A percentile compares a stretch with the other conserved stretches of the same genome.
These are phyloP conservation scores for Penicillium sp. DNA, from an alignment of 2,329 filamentous ascomycete species.

Conservation along the genomic window DNA sequence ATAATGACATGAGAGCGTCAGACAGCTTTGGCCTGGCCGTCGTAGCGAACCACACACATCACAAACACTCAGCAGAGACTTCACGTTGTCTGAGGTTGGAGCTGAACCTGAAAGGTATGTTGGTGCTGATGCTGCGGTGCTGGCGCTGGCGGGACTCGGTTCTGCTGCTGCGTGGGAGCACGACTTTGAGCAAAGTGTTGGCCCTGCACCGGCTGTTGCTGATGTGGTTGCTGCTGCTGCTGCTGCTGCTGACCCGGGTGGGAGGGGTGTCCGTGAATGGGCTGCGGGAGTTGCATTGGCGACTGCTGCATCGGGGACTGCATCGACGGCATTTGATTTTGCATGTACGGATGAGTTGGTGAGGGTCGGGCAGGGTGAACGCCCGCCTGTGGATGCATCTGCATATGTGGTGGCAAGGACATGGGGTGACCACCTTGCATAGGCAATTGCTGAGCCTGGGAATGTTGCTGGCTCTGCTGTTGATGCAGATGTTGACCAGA, in stretches of 20 bases:
- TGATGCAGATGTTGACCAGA: constrained; percentile 21
- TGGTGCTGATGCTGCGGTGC: constrained; percentile 33
- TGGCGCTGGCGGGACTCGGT: constrained; percentile 28
- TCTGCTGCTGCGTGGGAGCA: constrained; percentile 15
- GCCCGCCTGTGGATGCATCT: constrained; percentile 29
- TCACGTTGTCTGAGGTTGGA: constrained; percentile 30
- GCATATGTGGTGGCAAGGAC: constrained; percentile 30
- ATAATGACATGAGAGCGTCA: background rate
- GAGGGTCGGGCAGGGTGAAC: constrained; percentile 21
- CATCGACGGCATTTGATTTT: constrained; percentile 27
- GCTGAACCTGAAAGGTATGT: constrained; percentile 32
- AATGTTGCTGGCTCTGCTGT: constrained; percentile 17
- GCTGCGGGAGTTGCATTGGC: constrained; percentile 23
- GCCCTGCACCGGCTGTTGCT: constrained; percentile 6
- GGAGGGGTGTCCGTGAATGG: constrained; percentile 20
- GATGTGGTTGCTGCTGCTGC: constrained; percentile 19
- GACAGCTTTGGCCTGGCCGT: background rate
- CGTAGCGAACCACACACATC: background rate
- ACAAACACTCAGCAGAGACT: background rate
- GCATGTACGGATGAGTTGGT: constrained; percentile 27
- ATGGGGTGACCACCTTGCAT: constrained; percentile 24
- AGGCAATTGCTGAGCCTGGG: constrained; percentile 15
- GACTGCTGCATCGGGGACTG: constrained; percentile 27
- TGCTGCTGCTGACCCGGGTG: constrained; percentile 23
- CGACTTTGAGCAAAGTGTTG: constrained; percentile 4